These are phyloP conservation scores for Metschnikowia vanudenii DNA, from an alignment of 805 yeast genomes.

Conservation along the genomic window DNA sequence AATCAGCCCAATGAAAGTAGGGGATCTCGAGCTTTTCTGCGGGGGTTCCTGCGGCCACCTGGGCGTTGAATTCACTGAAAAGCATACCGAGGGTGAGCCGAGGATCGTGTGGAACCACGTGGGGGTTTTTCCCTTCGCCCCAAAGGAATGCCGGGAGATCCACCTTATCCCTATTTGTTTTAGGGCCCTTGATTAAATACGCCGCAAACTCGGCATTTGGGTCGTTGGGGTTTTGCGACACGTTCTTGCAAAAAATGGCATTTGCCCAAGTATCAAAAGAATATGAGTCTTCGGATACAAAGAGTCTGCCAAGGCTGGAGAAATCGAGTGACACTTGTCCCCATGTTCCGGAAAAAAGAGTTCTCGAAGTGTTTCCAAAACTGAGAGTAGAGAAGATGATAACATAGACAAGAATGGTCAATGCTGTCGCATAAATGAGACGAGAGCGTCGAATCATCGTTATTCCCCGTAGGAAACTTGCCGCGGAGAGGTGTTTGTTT, in stretches of 20 bases:
- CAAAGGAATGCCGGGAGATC: conserved; percentile 8
- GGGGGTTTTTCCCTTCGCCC: conserved; percentile 11
- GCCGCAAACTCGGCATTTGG: conserved; percentile 2
- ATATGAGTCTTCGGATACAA: conserved; percentile 2
- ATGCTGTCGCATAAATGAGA: not conserved
- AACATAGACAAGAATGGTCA: conserved; percentile 7
- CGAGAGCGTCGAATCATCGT: conserved; percentile 13
- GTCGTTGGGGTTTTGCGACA: conserved; percentile 1
- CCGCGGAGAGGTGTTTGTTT: not conserved
- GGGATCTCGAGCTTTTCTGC: not conserved
- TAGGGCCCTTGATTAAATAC: conserved; percentile 2
- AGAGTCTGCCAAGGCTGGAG: conserved; percentile 2
- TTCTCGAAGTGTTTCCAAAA: not conserved
- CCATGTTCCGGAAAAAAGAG: conserved; percentile 1
- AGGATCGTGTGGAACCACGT: conserved; percentile 19
- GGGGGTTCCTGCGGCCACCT: conserved; percentile 9
- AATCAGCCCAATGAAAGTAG: conserved; percentile 23
- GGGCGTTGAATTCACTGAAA: conserved; percentile 15
- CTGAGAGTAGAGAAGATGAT: conserved; percentile 2
- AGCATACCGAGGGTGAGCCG: conserved; percentile 22
- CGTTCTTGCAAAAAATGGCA: conserved; percentile 4
- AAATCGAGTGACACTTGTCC: conserved; percentile 3
- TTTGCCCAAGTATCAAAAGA: conserved; percentile 15
- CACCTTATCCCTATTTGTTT: not conserved
- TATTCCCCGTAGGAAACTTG: not conserved